Conservation (phyloP, 2,329 filamentous ascomycete genomes). For the Grosmannia huntii region DNA sequence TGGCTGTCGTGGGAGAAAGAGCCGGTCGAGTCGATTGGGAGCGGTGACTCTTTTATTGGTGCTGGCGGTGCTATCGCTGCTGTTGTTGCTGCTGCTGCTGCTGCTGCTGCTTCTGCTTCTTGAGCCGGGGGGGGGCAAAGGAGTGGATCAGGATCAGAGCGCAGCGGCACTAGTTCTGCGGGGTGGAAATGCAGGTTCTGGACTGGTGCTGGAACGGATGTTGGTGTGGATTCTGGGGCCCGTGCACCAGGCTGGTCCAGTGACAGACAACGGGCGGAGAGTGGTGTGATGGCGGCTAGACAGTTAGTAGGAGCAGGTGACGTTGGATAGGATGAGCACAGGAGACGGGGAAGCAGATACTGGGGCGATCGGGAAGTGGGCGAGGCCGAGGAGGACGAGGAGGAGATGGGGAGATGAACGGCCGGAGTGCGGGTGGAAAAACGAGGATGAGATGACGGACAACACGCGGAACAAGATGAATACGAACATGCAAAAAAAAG, state of each 20-base stretch:
- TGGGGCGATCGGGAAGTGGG: not conserved
- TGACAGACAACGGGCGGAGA: not conserved
- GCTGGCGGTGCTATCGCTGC: no score
- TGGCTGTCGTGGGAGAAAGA: not conserved
- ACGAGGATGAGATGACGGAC: not conserved
- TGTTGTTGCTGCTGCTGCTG: not conserved
- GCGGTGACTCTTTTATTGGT: constrained; percentile 3
- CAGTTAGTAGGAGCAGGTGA: not conserved
- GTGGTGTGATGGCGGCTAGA: constrained; percentile 5
- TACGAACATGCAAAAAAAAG: no score
- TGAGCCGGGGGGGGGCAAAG: not conserved
- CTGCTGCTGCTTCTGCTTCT: not conserved
- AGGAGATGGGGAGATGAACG: not conserved
- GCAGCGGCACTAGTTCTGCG: not conserved
- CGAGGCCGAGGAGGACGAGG: no score
- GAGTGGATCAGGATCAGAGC: not conserved
- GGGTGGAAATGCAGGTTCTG: constrained; percentile 3
- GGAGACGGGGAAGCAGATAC: not conserved
- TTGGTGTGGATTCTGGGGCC: not conserved
- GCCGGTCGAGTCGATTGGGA: not conserved
- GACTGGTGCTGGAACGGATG: constrained; percentile 3
- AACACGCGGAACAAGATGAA: not conserved
- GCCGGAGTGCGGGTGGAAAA: no score
- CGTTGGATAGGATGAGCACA: no score
- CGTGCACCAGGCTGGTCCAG: constrained; percentile 1